A percentile compares a stretch with the other conserved stretches of the same genome.
Conservation (phyloP, 371 early-diverging fungal genomes). For the Funneliformis caledonium region DNA sequence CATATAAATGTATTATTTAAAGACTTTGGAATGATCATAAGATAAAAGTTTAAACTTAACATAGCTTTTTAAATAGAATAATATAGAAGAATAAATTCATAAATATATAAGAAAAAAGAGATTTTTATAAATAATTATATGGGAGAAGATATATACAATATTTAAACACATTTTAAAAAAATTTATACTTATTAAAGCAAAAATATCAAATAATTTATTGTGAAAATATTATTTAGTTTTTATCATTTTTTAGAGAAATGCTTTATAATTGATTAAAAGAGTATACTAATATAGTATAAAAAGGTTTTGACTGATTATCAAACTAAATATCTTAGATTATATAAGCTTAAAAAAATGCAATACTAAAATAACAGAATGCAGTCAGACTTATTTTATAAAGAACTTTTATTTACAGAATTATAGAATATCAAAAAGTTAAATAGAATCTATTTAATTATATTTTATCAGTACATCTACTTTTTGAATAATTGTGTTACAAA, state of each 20-base stretch:
- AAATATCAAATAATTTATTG: conserved; percentile 13
- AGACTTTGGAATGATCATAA: neutral
- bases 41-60: neutral
- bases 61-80: conserved; percentile 12
- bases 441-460: neutral
- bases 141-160: conserved; percentile 23
- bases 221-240: neutral
- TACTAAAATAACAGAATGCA: conserved; percentile 17
- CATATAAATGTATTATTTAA: conserved; percentile 16
- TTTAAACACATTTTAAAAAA: conserved; percentile 27
- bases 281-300: conserved; percentile 1
- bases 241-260: neutral
- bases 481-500: neutral
- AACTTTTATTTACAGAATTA: neutral
- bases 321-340: conserved; percentile 16
- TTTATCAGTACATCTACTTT: conserved; percentile 2
- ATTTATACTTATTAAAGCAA: conserved; percentile 26
- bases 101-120: neutral
- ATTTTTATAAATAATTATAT: conserved; percentile 25
- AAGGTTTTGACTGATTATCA: conserved; percentile 27
- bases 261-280: conserved; percentile 21
- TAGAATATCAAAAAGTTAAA: conserved; percentile 5
- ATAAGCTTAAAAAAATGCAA: conserved; percentile 18
- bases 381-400: conserved; percentile 23
- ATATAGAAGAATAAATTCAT: neutral